These are phyloP conservation scores for Triticum dicoccoides DNA, from an alignment of 176 grass and related monocot species.

Conservation along the genomic window DNA sequence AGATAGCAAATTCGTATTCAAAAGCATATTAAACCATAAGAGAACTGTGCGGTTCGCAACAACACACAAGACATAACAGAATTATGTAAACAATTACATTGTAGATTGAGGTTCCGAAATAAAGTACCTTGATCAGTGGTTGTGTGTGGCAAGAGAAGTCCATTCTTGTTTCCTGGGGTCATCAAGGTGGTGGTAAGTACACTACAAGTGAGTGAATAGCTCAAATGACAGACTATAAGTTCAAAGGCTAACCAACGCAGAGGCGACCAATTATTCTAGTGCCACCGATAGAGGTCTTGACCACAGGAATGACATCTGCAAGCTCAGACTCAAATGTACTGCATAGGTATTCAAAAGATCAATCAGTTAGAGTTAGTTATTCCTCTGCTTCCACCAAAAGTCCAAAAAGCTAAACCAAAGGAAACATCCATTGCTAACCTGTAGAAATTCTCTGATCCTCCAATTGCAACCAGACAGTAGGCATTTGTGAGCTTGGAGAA, in stretches of 20 bases:
- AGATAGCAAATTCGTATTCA: neutral
- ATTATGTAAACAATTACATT: neutral
- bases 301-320: conserved; percentile 78
- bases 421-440: conserved; percentile 38
- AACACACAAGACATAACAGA: neutral
- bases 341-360: conserved; percentile 4
- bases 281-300: conserved; percentile 90
- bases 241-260: conserved; percentile 67
- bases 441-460: conserved; percentile 98
- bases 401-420: neutral
- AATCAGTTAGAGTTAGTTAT: neutral
- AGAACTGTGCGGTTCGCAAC: neutral
- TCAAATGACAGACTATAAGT: neutral
- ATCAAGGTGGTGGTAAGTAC: conserved; percentile 8
- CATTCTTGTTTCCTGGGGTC: conserved; percentile 90
- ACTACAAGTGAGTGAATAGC: neutral
- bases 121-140: conserved; percentile 89
- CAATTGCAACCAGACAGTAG: conserved; percentile 91
- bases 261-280: conserved; percentile 87
- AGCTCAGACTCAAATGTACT: conserved; percentile 93
- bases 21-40: neutral
- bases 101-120: neutral
- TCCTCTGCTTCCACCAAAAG: neutral
- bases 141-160: conserved; percentile 93
- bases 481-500: conserved; percentile 98